Evolutionary conservation across 805 yeast genomes (phyloP), one percentile per base, ranked within the genome.

Genomic region (Candida ulmi): DNA sequence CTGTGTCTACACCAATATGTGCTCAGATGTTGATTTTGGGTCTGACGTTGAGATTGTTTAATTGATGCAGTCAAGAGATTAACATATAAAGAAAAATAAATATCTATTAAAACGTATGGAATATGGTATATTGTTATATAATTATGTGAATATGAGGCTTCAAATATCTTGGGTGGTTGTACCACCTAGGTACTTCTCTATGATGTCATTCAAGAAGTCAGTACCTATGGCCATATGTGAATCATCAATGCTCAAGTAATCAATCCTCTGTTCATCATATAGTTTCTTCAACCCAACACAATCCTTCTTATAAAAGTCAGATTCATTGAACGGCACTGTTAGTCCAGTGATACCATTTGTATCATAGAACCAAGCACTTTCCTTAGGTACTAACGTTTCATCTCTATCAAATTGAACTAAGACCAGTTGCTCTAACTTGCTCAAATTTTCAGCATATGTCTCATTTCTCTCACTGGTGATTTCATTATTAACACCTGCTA

Each of bases 401-500:
- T 85, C 95, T 43, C 74, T 59, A 2, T 61, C 59, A 48, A 86
- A 85, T 58, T 65, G 57, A 2, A 82, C 63, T 69, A 86, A 57
- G 0, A 82, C 85, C 26, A 85, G 60, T 36, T 65, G 70, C 16
- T 77, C 66, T 29, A 84, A 54, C 7, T 44, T 47, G 13, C 57
- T 48, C 36, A 85, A 52, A 34, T 73, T 73, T 5, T 60, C 52
- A 13, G 47, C 58, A 50, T 80, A 81, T 0, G 66, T 58, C 4
- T 41, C 34, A 42, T 71, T 71, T 38, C 56, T 51, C 5, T 50
- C 52, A 5, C 45, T 49, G 15, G 37, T 30, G 17, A 63, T 49
- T 50, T 86, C 95, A 47, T 84, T 85, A 53, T 85, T 85, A 30
- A 80, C 57, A 46, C 72, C 78, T 6, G 82, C 87, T 31, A 85